Evolutionary conservation across 306 rosid species (phyloP).

Genomic region (Lathyrus sativus): DNA sequence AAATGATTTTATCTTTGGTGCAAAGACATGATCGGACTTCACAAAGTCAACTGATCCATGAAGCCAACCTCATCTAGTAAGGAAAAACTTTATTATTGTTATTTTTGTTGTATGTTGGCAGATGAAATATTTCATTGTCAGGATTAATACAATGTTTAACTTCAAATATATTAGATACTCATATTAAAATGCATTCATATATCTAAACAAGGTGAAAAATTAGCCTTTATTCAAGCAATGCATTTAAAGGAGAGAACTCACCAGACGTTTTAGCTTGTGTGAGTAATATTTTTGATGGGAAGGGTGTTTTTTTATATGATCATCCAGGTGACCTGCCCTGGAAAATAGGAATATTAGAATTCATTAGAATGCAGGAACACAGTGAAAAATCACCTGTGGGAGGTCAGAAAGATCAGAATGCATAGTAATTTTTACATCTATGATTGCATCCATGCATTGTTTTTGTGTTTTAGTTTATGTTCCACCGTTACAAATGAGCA

Average conservation of each 20-base stretch:
- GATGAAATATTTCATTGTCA: slow-evolving; percentile 7
- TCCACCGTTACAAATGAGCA: slow-evolving; percentile 6
- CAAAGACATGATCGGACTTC: not conserved
- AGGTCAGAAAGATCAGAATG: slow-evolving; percentile 31
- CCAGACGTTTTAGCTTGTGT: slow-evolving; percentile 82
- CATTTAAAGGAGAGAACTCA: slow-evolving; percentile 44
- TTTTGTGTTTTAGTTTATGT: slow-evolving; percentile 4
- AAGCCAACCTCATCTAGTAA: slow-evolving; percentile 10
- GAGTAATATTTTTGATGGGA: slow-evolving; percentile 77
- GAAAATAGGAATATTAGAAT: slow-evolving; percentile 37
- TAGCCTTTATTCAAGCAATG: slow-evolving; percentile 13
- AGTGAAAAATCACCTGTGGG: slow-evolving; percentile 6
- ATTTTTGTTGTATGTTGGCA: slow-evolving; percentile 11
- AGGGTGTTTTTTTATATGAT: slow-evolving; percentile 65
- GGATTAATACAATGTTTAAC: slow-evolving; percentile 29
- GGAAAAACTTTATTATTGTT: slow-evolving; percentile 6
- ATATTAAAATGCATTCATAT: slow-evolving; percentile 18
- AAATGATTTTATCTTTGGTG: not conserved
- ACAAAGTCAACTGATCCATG: not conserved
- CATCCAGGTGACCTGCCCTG: slow-evolving; percentile 87
- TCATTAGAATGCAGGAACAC: slow-evolving; percentile 12
- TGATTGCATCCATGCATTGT: slow-evolving; percentile 10
- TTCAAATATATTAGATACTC: slow-evolving; percentile 13
- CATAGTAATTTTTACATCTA: slow-evolving; percentile 20
- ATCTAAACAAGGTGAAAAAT: slow-evolving; percentile 12